Evolutionary conservation across 495 filamentous ascomycete genomes (phyloP), one percentile per base, ranked within the genome.

Genomic region (Parmelia sp.): DNA sequence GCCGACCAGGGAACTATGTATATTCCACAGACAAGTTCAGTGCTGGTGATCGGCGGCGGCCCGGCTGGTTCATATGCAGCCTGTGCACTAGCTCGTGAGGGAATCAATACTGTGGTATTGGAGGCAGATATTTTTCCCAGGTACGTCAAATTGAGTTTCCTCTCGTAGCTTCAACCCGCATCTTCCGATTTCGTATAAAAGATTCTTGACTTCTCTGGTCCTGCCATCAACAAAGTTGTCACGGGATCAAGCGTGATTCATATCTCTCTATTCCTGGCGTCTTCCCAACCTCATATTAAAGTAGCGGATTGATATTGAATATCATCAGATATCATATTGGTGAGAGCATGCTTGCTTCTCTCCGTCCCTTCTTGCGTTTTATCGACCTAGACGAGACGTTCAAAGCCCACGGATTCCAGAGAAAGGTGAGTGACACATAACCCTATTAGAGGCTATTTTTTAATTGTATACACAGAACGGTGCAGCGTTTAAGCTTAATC

Each of bases 321-420:
- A 8, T 35, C 7, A 14, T n/a, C 56, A 77, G 77, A 65, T 80
- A 80, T 57, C 76, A 80, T 64, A 67, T 79, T 63, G 75, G 80
- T 51, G 79, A 84, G 68, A 80, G 77, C 63, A 76, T 82, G 75
- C 70, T 83, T 15, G 67, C 80, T 0, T 84, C 81, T 0, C 71
- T 78, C 17, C 75, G 81, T 14, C 71, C 77, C 51, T 80, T 80
- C 33, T 63, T 84, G 0, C 68, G 72, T 9, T 83, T 82, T 65
- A 79, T 83, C 59, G 80, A 82, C 44, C 57, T 75, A 1, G 72
- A 82, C 23, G 58, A 73, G 0, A 74, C 63, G 23, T 83, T 80
- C 63, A 66, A 77, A 23, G 62, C 37, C 0, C 67, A 81, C 66
- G 81, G 81, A 4, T 83, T 84, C 63, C 58, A 31, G 3, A 70